A percentile compares a stretch with the other conserved stretches of the same genome.
Evolutionary conservation across 306 rosid genomes (phyloP).

Genomic region (Sicyos edulis): DNA sequence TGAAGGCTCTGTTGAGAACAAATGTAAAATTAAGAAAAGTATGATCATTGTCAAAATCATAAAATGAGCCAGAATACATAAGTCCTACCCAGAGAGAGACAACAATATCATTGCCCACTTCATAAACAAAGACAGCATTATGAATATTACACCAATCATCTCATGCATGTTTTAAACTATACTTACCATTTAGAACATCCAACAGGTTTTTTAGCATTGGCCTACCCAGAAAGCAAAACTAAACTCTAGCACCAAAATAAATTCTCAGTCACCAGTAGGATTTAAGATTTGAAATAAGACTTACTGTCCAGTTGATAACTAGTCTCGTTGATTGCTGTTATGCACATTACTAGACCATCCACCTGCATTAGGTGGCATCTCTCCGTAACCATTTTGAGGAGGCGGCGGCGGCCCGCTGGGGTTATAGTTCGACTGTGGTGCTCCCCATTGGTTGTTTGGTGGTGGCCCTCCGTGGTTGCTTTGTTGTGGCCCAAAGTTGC

Average conservation of each 20-base stretch:
- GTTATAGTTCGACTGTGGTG: slow-evolving; percentile 18
- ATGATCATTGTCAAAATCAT: background rate
- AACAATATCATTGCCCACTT: background rate
- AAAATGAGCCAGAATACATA: background rate
- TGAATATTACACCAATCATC: slow-evolving; percentile 4
- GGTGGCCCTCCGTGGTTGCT: too few relatives aligned
- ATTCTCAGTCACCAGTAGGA: background rate
- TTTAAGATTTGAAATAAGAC: background rate
- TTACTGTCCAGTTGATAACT: slow-evolving; percentile 34
- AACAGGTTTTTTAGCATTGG: background rate
- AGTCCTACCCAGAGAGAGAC: too few relatives aligned
- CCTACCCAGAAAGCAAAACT: background rate
- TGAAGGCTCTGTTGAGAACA: background rate
- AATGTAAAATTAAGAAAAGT: background rate
- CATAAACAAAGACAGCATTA: background rate
- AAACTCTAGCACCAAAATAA: background rate
- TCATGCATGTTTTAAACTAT: slow-evolving; percentile 9
- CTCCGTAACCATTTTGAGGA: slow-evolving; percentile 38
- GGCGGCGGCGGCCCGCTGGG: background rate
- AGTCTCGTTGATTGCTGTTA: slow-evolving; percentile 28
- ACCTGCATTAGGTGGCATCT: slow-evolving; percentile 30
- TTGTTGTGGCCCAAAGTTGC: background rate
- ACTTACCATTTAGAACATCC: background rate
- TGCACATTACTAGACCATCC: slow-evolving; percentile 48
- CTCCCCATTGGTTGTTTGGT: slow-evolving; percentile 16